Conservation (phyloP, 164 flowering plant species). For the Platanus orientalis region DNA sequence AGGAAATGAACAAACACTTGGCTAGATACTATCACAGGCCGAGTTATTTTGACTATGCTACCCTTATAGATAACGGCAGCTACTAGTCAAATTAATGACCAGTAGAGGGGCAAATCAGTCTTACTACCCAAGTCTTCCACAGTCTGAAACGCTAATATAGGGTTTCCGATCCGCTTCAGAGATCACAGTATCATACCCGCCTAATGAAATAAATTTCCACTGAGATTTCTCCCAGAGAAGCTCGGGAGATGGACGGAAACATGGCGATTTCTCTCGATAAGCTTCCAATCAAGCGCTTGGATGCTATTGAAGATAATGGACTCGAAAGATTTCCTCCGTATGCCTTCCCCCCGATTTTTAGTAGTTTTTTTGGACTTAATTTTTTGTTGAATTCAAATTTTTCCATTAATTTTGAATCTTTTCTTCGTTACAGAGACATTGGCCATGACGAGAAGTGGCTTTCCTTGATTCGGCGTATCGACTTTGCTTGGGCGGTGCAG, state of each 20-base stretch:
- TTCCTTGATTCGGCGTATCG: slow-evolving; percentile 69
- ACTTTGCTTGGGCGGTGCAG: slow-evolving; percentile 86
- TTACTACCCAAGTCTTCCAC: too few relatives aligned
- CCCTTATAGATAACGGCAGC: too few relatives aligned
- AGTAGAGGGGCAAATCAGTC: too few relatives aligned
- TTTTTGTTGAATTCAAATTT: neutral
- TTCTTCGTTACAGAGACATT: slow-evolving; percentile 41
- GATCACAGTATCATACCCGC: too few relatives aligned
- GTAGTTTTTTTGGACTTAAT: neutral
- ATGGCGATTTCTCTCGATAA: slow-evolving; percentile 76
- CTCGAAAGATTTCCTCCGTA: slow-evolving; percentile 73
- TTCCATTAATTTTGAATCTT: neutral
- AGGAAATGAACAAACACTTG: too few relatives aligned
- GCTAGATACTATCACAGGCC: too few relatives aligned
- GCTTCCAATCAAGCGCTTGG: slow-evolving; percentile 85
- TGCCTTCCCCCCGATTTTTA: slow-evolving; percentile 1
- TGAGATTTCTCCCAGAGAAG: too few relatives aligned
- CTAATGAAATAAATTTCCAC: too few relatives aligned
- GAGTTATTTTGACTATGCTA: too few relatives aligned
- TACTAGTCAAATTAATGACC: too few relatives aligned
- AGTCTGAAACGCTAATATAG: too few relatives aligned
- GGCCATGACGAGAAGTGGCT: slow-evolving; percentile 78
- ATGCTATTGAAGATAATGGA: slow-evolving; percentile 78
- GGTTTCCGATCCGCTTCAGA: too few relatives aligned
- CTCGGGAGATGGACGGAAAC: slow-evolving; percentile 45